Base-by-base conservation (phyloP, 2,329 filamentous ascomycete genomes). In the Botryotinia narcissicola region DNA sequence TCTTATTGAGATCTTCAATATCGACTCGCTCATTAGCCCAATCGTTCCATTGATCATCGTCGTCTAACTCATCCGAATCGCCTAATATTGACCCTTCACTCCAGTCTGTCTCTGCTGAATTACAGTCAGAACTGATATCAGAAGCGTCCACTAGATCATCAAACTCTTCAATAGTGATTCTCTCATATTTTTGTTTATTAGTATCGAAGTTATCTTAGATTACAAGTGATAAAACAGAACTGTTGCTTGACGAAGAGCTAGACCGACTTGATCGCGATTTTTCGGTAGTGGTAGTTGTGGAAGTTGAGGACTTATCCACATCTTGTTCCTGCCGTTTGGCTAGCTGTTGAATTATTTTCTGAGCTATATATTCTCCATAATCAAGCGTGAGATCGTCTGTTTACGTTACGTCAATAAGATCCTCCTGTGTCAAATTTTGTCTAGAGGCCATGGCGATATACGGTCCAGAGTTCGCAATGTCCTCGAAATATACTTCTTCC, bases 21-120 rank as follows among this genome's bases (percentile, higher is more conserved):
- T 29, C 4, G 32, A 71, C 12, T 40, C 35, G 32, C 32, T 71
- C 70, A 6, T 71, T 71, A 3, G 44, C 44, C 70, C 59, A 63
- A 35, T 71, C 59, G 29, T 71, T 71, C 59, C 70, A 71, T 37
- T 71, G 59, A n/a, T 63, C 70, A 16, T 71, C 35, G 9, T 71
- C 70, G 7, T 64, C 70, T 25, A 64, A 46, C 20, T 64, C 59
- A 25, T 71, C 44, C 1, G n/a, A 22, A 25, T 64, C 70, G 7
- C 32, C 69, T 10, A 57, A 18, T 29, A 44, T 57, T 40, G 70
- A 71, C 18, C 59, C 60, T 44, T 71, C 70, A 42, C 60, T 71
- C 60, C 70, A 71, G 16, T 64, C 70, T 20, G 35, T 63, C 25
- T 71, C 60, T 3, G 70, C 59, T 10, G 70, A 63, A 37, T 64